Evolutionary conservation across 148 eudicot species (phyloP).

Genomic region (Dysphania ambrosioides): DNA sequence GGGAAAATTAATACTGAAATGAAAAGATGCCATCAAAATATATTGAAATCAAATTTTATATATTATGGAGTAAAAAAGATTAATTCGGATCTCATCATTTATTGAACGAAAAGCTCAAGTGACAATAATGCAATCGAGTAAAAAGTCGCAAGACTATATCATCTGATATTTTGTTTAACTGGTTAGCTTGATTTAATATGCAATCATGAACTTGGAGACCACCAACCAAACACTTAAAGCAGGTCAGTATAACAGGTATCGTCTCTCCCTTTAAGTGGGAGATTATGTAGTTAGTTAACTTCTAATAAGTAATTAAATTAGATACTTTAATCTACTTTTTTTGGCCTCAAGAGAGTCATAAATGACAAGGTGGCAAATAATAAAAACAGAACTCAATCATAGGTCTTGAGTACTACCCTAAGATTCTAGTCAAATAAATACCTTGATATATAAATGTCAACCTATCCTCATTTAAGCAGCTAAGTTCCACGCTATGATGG

Average conservation of each 20-base stretch:
- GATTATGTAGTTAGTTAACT: background rate
- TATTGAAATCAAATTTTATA: too few relatives aligned
- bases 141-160: too few relatives aligned
- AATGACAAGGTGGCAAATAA: too few relatives aligned
- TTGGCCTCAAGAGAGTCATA: too few relatives aligned
- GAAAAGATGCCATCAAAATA: too few relatives aligned
- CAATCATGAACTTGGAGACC: constrained; percentile 7
- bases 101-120: constrained; percentile 9
- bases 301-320: background rate
- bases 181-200: background rate
- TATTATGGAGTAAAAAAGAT: too few relatives aligned
- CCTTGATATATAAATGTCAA: background rate
- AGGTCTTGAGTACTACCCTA: too few relatives aligned
- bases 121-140: constrained; percentile 10
- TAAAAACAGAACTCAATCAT: too few relatives aligned
- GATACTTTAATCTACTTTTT: too few relatives aligned
- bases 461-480: background rate
- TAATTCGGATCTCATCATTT: background rate
- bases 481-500: background rate
- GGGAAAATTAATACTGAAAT: too few relatives aligned
- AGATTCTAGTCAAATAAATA: too few relatives aligned
- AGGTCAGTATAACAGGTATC: too few relatives aligned
- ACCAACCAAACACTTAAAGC: background rate
- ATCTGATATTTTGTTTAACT: background rate
- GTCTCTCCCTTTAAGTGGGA: background rate